A percentile compares a stretch with the other conserved stretches of the same genome.
These are phyloP conservation scores for Bremia lactucae DNA, from an alignment of 352 stramenopile species.

Conservation along the genomic window DNA sequence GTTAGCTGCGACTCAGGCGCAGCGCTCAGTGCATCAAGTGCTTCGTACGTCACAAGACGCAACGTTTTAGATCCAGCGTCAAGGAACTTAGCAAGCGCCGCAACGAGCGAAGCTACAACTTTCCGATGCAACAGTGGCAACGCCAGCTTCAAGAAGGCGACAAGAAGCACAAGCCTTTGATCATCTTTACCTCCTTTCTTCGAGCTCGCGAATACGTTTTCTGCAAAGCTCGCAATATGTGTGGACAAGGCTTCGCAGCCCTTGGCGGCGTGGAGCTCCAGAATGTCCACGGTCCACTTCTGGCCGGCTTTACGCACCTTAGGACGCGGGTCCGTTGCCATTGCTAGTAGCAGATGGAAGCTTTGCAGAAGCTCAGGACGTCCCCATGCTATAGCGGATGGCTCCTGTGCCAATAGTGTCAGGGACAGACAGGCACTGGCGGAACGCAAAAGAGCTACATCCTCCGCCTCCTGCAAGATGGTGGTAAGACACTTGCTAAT, in stretches of 20 bases:
- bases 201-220: constrained; percentile 63
- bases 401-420: constrained; percentile 61
- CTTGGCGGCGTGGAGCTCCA: constrained; percentile 56
- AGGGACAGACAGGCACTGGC: constrained; percentile 52
- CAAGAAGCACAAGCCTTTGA: constrained; percentile 58
- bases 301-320: constrained; percentile 81
- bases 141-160: constrained; percentile 70
- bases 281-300: constrained; percentile 60
- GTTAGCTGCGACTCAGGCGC: constrained; percentile 46
- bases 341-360: constrained; percentile 69
- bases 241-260: constrained; percentile 74
- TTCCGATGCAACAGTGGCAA: constrained; percentile 74
- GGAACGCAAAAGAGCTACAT: constrained; percentile 52
- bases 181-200: constrained; percentile 48
- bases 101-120: constrained; percentile 66
- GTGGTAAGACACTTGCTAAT: constrained; percentile 56
- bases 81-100: constrained; percentile 61
- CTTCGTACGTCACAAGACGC: constrained; percentile 67
- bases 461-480: constrained; percentile 61
- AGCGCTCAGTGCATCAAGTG: constrained; percentile 48
- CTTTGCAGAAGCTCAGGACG: constrained; percentile 59
- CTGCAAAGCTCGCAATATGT: constrained; percentile 78
- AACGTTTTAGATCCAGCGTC: constrained; percentile 68
- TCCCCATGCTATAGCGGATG: constrained; percentile 43
- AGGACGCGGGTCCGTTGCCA: constrained; percentile 66